Conservation (phyloP, 139 green algal genomes). For the Micromonas pusilla region DNA sequence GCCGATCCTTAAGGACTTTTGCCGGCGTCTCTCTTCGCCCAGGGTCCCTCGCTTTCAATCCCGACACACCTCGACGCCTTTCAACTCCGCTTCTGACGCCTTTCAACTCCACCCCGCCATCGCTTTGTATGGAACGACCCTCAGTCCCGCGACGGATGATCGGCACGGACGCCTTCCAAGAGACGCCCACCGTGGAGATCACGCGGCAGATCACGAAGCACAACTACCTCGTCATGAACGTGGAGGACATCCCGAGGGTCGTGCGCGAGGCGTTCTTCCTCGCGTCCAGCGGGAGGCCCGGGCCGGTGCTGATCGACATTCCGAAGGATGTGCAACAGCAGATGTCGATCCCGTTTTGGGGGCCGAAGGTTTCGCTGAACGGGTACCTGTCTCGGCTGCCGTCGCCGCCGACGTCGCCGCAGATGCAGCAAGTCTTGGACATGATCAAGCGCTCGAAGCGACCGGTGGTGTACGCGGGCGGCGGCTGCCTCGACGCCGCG, state of each 20-base stretch:
- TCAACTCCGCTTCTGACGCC: too few relatives aligned
- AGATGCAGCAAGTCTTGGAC: conserved; percentile 33
- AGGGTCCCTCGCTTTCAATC: too few relatives aligned
- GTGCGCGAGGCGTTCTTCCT: conserved; percentile 97
- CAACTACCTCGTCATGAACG: conserved; percentile 99
- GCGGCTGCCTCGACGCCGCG: conserved; percentile 72
- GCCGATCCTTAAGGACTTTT: too few relatives aligned
- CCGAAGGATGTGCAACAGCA: conserved; percentile 99
- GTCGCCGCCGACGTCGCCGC: conserved; percentile 8
- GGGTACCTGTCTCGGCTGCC: conserved; percentile 87
- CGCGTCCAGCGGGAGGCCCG: conserved; percentile 79
- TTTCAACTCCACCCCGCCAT: too few relatives aligned
- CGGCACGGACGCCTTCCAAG: conserved; percentile 93
- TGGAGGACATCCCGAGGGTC: conserved; percentile 88
- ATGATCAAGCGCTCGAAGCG: conserved; percentile 46
- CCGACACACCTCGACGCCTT: too few relatives aligned
- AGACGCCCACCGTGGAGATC: conserved; percentile 99
- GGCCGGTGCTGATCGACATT: conserved; percentile 93
- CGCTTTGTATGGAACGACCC: too few relatives aligned
- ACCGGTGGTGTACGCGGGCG: conserved; percentile 78
- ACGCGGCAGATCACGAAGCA: conserved; percentile 99
- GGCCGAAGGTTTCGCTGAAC: conserved; percentile 65
- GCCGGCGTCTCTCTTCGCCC: too few relatives aligned
- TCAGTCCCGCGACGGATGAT: conserved; percentile 81
- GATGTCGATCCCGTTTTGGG: conserved; percentile 85